Conservation (phyloP, 1,284 basidiomycete genomes). For the Golubevia pallescens region DNA sequence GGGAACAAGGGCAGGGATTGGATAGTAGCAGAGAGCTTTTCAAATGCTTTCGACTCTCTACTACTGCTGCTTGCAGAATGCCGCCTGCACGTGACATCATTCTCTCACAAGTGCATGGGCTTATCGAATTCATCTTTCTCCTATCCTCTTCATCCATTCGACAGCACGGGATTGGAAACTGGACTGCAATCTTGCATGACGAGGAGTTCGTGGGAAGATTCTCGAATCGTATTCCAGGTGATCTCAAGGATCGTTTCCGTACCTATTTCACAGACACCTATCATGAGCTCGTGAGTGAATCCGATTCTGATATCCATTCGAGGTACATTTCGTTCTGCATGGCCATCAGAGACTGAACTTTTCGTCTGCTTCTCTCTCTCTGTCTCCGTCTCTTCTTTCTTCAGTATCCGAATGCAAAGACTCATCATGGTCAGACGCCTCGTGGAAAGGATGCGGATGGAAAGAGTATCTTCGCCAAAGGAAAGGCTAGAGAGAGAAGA, state of each 20-base stretch:
- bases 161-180: slow-evolving; percentile 57
- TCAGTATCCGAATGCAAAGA: slow-evolving; percentile 56
- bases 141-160: not conserved
- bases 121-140: too few species aligned
- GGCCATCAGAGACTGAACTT: not conserved
- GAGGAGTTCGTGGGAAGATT: slow-evolving; percentile 35
- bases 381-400: not conserved
- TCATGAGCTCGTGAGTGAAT: slow-evolving; percentile 30
- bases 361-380: not conserved
- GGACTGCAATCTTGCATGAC: slow-evolving; percentile 55
- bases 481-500: slow-evolving; percentile 49
- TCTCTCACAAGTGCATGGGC: too few species aligned
- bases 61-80: too few species aligned
- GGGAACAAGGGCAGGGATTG: not conserved
- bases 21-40: too few species aligned
- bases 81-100: too few species aligned
- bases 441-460: slow-evolving; percentile 42
- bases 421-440: slow-evolving; percentile 44
- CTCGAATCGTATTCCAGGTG: slow-evolving; percentile 42
- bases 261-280: slow-evolving; percentile 61
- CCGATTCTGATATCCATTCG: too few species aligned
- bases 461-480: slow-evolving; percentile 57
- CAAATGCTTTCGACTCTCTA: too few species aligned
- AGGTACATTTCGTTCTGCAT: not conserved
- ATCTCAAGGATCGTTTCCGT: slow-evolving; percentile 60